phyloP scores from a whole-genome alignment of 495 filamentous ascomycete species.

The Penicillium chermesinum region DNA sequence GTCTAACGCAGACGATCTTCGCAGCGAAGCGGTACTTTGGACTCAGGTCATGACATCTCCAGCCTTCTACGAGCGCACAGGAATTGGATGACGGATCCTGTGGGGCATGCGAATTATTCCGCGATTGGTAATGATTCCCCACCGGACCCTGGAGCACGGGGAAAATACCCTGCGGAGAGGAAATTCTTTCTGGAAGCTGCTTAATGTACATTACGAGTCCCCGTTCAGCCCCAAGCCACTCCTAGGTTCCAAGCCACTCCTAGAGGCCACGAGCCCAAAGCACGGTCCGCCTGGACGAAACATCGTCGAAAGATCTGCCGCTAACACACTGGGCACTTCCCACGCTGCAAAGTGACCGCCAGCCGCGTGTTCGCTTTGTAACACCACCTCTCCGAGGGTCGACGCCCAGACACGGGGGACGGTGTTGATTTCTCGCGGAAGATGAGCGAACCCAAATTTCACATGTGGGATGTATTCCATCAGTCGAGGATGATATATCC shows the following conservation, averaged over 20 bases:
- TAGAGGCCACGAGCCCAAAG: slow-evolving; percentile 26
- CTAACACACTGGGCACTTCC: slow-evolving; percentile 52
- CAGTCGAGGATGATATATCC: slow-evolving; percentile 11
- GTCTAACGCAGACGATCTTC: too few species aligned
- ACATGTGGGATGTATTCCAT: slow-evolving; percentile 29
- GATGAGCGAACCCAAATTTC: slow-evolving; percentile 49
- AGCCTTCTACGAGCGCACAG: too few species aligned
- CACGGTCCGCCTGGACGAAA: slow-evolving; percentile 43
- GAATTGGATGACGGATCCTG: too few species aligned
- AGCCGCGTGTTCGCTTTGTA: slow-evolving; percentile 42
- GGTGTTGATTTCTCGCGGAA: slow-evolving; percentile 47
- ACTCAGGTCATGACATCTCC: too few species aligned
- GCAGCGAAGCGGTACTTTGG: too few species aligned
- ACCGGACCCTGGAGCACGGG: too few species aligned
- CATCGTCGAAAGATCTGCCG: slow-evolving; percentile 52
- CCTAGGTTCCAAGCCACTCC: slow-evolving; percentile 16
- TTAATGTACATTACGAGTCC: too few species aligned
- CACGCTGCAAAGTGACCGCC: slow-evolving; percentile 64
- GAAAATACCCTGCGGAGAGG: too few species aligned
- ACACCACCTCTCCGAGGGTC: slow-evolving; percentile 50
- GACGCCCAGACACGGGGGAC: slow-evolving; percentile 47
- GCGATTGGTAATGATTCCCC: too few species aligned
- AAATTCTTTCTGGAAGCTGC: too few species aligned
- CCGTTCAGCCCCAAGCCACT: too few species aligned
- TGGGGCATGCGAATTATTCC: too few species aligned